Conservation (phyloP, 257 asterid species). For the Lithospermum erythrorhizon region DNA sequence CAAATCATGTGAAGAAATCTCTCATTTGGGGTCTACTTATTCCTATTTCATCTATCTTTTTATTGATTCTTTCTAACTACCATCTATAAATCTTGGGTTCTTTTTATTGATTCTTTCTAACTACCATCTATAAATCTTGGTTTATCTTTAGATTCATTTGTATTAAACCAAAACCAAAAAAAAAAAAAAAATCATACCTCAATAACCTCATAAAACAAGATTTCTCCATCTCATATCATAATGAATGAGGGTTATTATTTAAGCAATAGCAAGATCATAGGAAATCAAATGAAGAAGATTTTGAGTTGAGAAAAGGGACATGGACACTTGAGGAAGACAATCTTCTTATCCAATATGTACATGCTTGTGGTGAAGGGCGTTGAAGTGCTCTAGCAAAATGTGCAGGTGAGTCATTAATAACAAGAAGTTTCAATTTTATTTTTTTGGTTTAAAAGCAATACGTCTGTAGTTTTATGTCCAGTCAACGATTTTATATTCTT, state of each 20-base stretch:
- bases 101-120: conserved; percentile 15
- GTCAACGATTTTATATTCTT: too few relatives aligned
- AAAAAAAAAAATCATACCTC: background rate
- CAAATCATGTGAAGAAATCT: conserved; percentile 17
- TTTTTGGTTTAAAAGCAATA: too few relatives aligned
- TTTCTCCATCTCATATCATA: background rate
- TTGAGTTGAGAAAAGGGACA: conserved; percentile 71
- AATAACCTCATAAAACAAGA: background rate
- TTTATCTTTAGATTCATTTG: conserved; percentile 12
- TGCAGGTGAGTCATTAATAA: conserved; percentile 37
- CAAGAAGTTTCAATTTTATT: background rate
- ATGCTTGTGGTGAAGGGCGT: conserved; percentile 66
- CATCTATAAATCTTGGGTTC: conserved; percentile 32
- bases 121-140: conserved; percentile 36
- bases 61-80: conserved; percentile 13
- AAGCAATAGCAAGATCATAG: background rate
- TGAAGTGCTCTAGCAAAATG: conserved; percentile 65
- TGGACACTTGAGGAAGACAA: conserved; percentile 89
- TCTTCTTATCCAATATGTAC: conserved; percentile 48
- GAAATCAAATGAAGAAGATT: conserved; percentile 21
- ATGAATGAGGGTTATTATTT: conserved; percentile 17
- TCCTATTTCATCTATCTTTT: conserved; percentile 2
- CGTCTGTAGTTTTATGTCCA: too few relatives aligned
- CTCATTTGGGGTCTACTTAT: conserved; percentile 14
- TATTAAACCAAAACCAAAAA: conserved; percentile 12